phyloP scores from a whole-genome alignment of 768 basidiomycete genomes.

The Mycena olivaceomarginata region DNA sequence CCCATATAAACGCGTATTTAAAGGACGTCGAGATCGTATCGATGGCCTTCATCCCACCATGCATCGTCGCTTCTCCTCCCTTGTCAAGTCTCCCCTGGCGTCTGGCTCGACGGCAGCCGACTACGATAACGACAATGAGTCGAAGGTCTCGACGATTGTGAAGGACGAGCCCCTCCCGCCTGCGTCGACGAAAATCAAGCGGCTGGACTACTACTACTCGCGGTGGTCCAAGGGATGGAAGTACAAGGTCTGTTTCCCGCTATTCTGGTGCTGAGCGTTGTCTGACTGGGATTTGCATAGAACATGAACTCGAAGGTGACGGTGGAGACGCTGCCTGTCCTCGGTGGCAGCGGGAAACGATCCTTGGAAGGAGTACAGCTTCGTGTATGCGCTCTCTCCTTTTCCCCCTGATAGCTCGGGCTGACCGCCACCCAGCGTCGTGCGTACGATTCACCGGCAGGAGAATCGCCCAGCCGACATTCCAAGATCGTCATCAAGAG shows the following conservation, averaged over 20 bases:
- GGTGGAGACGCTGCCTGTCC: slow-evolving; percentile 66
- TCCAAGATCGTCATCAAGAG: slow-evolving; percentile 76
- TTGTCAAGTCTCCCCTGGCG: slow-evolving; percentile 47
- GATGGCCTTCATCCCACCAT: slow-evolving; percentile 36
- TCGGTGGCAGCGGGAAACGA: slow-evolving; percentile 67
- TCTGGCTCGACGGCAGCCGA: slow-evolving; percentile 35
- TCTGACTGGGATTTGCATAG: slow-evolving; percentile 48
- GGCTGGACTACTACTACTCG: slow-evolving; percentile 77
- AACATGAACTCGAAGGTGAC: slow-evolving; percentile 73
- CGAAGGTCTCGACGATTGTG: slow-evolving; percentile 56
- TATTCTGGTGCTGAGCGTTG: background rate
- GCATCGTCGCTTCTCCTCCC: slow-evolving; percentile 52
- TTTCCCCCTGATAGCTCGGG: background rate
- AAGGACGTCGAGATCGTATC: background rate
- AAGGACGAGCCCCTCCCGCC: slow-evolving; percentile 61
- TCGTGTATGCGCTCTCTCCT: slow-evolving; percentile 61
- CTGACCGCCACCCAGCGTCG: slow-evolving; percentile 59
- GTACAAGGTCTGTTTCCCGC: slow-evolving; percentile 62
- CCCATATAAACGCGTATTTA: background rate
- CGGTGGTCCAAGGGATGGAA: slow-evolving; percentile 75
- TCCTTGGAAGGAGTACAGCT: slow-evolving; percentile 74
- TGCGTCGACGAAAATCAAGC: slow-evolving; percentile 75
- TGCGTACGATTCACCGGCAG: slow-evolving; percentile 67
- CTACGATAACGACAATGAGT: slow-evolving; percentile 54
- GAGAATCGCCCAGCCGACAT: slow-evolving; percentile 63